phyloP scores from a whole-genome alignment of 495 filamentous ascomycete species.

The Tuber melanosporum region DNA sequence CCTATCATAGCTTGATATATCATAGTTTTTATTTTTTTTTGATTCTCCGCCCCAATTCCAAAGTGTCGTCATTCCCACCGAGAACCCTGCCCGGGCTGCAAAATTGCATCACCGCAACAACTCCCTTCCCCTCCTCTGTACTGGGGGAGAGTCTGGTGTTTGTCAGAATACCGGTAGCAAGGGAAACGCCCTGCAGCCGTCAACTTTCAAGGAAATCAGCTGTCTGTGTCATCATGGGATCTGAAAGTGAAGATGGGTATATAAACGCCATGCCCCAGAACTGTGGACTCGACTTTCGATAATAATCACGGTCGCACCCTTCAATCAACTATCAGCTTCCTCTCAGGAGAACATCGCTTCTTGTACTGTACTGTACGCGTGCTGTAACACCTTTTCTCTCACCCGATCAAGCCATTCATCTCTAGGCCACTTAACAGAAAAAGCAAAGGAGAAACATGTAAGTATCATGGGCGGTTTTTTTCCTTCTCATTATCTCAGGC shows the following conservation, averaged over 20 bases:
- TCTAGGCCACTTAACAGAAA: background rate
- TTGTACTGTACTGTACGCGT: background rate
- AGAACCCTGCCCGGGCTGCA: background rate
- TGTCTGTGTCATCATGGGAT: background rate
- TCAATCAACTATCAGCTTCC: background rate
- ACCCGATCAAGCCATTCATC: background rate
- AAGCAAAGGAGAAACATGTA: conserved; percentile 2
- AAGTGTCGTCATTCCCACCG: background rate
- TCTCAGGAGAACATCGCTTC: background rate
- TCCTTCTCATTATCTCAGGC: background rate
- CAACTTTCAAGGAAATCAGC: background rate
- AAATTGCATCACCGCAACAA: conserved; percentile 2
- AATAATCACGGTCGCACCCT: background rate
- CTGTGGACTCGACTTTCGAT: background rate
- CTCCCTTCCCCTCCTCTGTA: background rate
- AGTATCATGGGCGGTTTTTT: background rate
- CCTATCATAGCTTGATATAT: background rate
- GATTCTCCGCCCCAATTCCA: background rate
- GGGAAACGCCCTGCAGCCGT: background rate
- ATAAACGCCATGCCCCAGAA: background rate
- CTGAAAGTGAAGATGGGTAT: background rate
- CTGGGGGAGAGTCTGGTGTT: background rate
- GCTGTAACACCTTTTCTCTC: background rate
- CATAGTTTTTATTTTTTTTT: background rate
- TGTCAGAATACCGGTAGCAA: background rate